These are phyloP conservation scores for Naganishia antarctica DNA, from an alignment of 768 basidiomycete genomes.

Conservation along the genomic window DNA sequence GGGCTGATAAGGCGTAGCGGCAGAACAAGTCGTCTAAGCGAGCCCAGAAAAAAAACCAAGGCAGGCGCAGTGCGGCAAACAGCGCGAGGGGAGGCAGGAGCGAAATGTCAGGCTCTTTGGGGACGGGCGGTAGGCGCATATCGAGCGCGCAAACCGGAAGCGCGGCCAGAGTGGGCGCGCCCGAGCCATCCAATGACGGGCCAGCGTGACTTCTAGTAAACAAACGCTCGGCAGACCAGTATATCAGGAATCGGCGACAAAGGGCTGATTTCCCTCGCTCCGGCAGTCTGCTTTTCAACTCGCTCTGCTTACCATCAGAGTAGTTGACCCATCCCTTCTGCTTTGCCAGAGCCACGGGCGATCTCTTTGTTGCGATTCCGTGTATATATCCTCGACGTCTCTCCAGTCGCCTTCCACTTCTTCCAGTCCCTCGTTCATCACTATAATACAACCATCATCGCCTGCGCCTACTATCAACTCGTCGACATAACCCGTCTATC, in stretches of 20 bases:
- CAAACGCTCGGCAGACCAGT: slow-evolving; percentile 10
- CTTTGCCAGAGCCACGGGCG: slow-evolving; percentile 13
- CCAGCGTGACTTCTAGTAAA: slow-evolving; percentile 11
- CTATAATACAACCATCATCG: slow-evolving; percentile 8
- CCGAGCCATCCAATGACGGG: no score
- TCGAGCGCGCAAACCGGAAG: no score
- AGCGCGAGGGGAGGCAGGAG: no score
- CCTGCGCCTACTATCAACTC: neutral
- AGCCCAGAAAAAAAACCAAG: no score
- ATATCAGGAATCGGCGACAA: slow-evolving; percentile 13
- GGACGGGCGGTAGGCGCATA: no score
- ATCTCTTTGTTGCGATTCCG: slow-evolving; percentile 14
- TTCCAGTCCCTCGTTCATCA: neutral
- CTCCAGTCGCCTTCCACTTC: slow-evolving; percentile 6
- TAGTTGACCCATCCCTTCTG: slow-evolving; percentile 12
- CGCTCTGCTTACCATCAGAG: slow-evolving; percentile 15
- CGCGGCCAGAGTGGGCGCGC: neutral
- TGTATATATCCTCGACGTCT: neutral
- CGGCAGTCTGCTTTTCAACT: neutral
- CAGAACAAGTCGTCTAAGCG: no score
- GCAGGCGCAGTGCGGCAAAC: no score
- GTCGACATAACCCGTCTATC: slow-evolving; percentile 11
- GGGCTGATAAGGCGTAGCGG: no score
- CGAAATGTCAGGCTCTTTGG: no score
- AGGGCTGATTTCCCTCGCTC: slow-evolving; percentile 11